Conservation (phyloP, 148 eudicot species). For the Chenopodium formosanum region DNA sequence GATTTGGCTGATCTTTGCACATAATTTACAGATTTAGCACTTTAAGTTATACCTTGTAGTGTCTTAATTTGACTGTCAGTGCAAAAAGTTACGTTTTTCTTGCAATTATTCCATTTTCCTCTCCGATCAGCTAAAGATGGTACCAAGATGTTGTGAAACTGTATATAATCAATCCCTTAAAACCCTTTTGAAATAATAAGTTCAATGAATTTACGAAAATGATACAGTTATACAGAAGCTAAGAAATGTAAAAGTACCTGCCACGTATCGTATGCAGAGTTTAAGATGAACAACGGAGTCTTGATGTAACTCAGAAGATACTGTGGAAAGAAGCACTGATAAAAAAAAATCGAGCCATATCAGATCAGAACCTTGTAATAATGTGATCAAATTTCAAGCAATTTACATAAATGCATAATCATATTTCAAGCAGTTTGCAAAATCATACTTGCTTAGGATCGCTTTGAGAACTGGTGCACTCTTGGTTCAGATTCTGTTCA, state of each 20-base stretch:
- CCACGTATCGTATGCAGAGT: constrained; percentile 86
- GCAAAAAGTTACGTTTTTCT: constrained; percentile 51
- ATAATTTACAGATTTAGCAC: background rate
- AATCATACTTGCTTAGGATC: constrained; percentile 59
- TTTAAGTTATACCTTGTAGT: constrained; percentile 59
- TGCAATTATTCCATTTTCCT: constrained; percentile 74
- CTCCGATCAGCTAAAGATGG: constrained; percentile 72
- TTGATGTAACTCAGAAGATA: constrained; percentile 56
- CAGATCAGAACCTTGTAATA: background rate
- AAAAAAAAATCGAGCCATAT: constrained; percentile 2
- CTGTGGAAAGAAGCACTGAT: constrained; percentile 94
- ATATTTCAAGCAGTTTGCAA: constrained; percentile 23
- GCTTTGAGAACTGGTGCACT: constrained; percentile 47
- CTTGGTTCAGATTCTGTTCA: constrained; percentile 51
- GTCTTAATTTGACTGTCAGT: constrained; percentile 43
- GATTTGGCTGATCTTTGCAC: background rate
- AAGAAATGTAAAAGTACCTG: constrained; percentile 49
- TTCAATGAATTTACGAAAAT: background rate
- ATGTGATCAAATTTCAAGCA: background rate
- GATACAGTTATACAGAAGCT: no score
- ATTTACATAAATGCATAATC: constrained; percentile 15
- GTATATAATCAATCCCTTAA: background rate
- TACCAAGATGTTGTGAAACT: constrained; percentile 80
- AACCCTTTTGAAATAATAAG: background rate
- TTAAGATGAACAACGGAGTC: constrained; percentile 80